Evolutionary conservation across 345 rosid species (phyloP).

Genomic region (Citropsis articulata): DNA sequence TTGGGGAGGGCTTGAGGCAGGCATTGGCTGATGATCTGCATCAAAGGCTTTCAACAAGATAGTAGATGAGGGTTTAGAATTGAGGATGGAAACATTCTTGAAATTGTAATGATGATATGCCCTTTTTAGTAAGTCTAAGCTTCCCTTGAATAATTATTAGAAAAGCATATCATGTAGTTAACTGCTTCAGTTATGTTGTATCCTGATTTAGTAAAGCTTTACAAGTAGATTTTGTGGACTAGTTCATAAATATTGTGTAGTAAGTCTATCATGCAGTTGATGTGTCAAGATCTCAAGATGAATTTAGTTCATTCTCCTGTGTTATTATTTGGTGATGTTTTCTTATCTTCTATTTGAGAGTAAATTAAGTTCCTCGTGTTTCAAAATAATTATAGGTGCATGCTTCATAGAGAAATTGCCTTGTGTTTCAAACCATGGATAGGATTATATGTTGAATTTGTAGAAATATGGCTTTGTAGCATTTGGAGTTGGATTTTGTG

Average conservation of each 20-base stretch:
- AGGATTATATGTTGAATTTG: not conserved
- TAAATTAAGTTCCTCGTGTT: not conserved
- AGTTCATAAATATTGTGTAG: constrained; percentile 13
- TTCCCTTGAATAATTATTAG: not conserved
- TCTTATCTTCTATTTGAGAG: not conserved
- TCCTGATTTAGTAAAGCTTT: constrained; percentile 2
- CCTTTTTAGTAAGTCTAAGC: constrained; percentile 21
- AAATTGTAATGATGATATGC: constrained; percentile 10
- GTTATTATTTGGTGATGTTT: not conserved
- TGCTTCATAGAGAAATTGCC: not conserved
- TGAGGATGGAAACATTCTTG: not conserved
- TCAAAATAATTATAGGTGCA: not conserved
- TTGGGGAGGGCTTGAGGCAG: constrained; percentile 85
- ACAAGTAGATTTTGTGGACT: constrained; percentile 18
- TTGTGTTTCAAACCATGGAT: not conserved
- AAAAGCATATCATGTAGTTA: constrained; percentile 6
- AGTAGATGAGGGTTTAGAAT: constrained; percentile 12
- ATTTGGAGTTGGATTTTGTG: not conserved
- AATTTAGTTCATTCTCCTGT: not conserved
- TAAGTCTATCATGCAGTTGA: not conserved
- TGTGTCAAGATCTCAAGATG: constrained; percentile 10
- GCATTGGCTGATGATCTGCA: constrained; percentile 95
- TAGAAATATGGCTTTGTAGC: not conserved
- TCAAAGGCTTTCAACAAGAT: constrained; percentile 82
- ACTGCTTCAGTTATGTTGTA: not conserved